These are phyloP conservation scores for Echinochloa phyllopogon DNA, from an alignment of 176 grass and related monocot genomes.

Conservation along the genomic window DNA sequence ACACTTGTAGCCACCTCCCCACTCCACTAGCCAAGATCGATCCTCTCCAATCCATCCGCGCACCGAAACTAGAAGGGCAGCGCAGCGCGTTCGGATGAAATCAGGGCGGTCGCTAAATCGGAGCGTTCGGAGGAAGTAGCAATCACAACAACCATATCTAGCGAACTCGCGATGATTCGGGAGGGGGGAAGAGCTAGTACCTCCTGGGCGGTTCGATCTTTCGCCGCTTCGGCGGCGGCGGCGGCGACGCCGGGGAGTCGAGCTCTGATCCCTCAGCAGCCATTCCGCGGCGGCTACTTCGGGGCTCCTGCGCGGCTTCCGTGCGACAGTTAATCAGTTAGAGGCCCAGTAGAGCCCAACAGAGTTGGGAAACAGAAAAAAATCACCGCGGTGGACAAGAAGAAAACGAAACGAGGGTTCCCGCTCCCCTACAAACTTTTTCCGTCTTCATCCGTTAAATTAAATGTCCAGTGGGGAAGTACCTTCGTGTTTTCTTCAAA, in stretches of 20 bases:
- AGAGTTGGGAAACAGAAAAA: too few relatives aligned
- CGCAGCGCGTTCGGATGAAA: slow-evolving; percentile 2
- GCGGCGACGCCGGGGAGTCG: slow-evolving; percentile 16
- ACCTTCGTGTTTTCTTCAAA: too few relatives aligned
- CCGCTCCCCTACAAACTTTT: too few relatives aligned
- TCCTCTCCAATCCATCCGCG: slow-evolving; percentile 12
- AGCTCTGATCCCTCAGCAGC: slow-evolving; percentile 32
- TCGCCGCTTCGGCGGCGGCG: slow-evolving; percentile 43
- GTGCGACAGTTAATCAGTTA: too few relatives aligned
- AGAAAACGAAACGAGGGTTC: too few relatives aligned
- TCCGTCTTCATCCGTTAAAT: too few relatives aligned
- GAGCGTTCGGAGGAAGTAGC: slow-evolving; percentile 11
- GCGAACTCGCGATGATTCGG: not conserved
- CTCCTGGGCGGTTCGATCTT: slow-evolving; percentile 54
- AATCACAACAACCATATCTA: not conserved
- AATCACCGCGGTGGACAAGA: too few relatives aligned
- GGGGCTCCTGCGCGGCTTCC: too few relatives aligned
- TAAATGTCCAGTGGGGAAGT: too few relatives aligned
- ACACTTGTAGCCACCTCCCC: slow-evolving; percentile 27
- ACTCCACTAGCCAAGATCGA: slow-evolving; percentile 5
- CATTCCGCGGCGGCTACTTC: not conserved
- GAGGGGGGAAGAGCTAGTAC: not conserved
- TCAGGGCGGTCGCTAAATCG: slow-evolving; percentile 25
- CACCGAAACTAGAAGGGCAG: slow-evolving; percentile 13
- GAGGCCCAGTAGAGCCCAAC: too few relatives aligned